Evolutionary conservation across 768 basidiomycete species (phyloP).

Genomic region (Macrolepiota albuminosa): DNA sequence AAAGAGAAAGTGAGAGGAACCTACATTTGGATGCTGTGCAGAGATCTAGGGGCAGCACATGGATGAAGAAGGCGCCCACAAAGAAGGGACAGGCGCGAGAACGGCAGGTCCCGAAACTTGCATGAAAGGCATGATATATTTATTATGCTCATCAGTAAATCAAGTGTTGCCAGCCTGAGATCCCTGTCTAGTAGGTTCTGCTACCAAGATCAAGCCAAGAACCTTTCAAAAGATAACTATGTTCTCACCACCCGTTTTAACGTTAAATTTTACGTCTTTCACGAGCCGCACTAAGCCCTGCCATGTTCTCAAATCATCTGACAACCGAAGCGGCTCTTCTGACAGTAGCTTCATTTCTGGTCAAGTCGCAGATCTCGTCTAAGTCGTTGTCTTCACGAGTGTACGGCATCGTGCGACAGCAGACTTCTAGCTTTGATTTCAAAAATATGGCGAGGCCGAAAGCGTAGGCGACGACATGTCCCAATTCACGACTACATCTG

Average conservation of each 20-base stretch:
- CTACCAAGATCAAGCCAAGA: neutral
- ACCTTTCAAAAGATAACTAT: neutral
- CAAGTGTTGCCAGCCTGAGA: neutral
- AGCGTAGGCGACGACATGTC: conserved; percentile 47
- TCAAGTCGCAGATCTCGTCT: conserved; percentile 73
- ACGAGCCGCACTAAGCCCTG: conserved; percentile 37
- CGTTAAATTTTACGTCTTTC: too few species aligned
- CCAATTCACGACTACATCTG: conserved; percentile 51
- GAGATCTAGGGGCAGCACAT: too few species aligned
- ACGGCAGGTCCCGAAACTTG: neutral
- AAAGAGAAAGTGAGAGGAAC: neutral
- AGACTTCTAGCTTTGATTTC: too few species aligned
- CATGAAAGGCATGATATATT: neutral
- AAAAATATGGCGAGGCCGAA: conserved; percentile 63
- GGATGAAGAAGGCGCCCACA: neutral
- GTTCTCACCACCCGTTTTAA: neutral
- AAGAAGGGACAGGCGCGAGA: neutral
- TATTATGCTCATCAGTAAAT: neutral
- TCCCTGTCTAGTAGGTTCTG: neutral
- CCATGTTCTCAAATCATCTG: conserved; percentile 51
- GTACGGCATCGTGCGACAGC: conserved; percentile 72
- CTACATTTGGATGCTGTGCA: neutral
- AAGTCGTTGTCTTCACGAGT: conserved; percentile 50
- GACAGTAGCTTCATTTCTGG: conserved; percentile 66
- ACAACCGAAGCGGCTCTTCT: conserved; percentile 58